Percentiles rank a stretch among this genome's conserved stretches.
phyloP scores from a whole-genome alignment of 345 rosid genomes.

The Kernera saxatilis region DNA sequence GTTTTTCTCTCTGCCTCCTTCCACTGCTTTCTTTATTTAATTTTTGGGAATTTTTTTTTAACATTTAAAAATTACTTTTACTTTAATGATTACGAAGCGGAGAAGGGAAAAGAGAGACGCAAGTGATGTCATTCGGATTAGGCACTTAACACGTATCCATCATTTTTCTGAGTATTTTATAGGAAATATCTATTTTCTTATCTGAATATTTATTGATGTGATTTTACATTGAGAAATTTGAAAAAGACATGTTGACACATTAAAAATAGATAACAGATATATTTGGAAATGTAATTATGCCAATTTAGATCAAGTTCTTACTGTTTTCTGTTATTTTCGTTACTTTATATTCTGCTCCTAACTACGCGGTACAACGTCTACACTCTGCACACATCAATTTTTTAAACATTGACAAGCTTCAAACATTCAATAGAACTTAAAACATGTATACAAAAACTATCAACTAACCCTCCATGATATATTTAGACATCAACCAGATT shows the following conservation, averaged over 20 bases:
- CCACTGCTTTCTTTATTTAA: not conserved
- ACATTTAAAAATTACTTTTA: not conserved
- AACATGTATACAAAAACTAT: not conserved
- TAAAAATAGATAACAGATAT: not conserved
- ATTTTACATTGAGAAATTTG: too few species aligned
- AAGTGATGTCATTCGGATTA: slow-evolving; percentile 8
- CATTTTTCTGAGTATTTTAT: not conserved
- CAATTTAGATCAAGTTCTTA: too few species aligned
- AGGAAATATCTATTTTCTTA: not conserved
- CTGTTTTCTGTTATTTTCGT: too few species aligned
- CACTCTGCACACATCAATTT: not conserved
- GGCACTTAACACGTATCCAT: slow-evolving; percentile 8
- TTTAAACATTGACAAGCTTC: too few species aligned
- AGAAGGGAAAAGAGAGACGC: slow-evolving; percentile 12
- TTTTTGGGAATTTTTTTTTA: not conserved
- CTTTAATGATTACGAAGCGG: slow-evolving; percentile 15
- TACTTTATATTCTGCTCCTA: not conserved
- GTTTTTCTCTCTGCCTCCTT: not conserved
- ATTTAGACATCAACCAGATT: not conserved
- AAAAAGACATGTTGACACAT: not conserved
- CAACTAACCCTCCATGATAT: not conserved
- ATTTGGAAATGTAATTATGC: too few species aligned
- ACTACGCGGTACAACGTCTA: not conserved
- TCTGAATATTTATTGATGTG: not conserved
- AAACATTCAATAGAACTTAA: not conserved